A percentile compares a stretch with the other conserved stretches of the same genome.
Evolutionary conservation across 2,329 filamentous ascomycete species (phyloP).

Genomic region (Diaporthe sp.): DNA sequence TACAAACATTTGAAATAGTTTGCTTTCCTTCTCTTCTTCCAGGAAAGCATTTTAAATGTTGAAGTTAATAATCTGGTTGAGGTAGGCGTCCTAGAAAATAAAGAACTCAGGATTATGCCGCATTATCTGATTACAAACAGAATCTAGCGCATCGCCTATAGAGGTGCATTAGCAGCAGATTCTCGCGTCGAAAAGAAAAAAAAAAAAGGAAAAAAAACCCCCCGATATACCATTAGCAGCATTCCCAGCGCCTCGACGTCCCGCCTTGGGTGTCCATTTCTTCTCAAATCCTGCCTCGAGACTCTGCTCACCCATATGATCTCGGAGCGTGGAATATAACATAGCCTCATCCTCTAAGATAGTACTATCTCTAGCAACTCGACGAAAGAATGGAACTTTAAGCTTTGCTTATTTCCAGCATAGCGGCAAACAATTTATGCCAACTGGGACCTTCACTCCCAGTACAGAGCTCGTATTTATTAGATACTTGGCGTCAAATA

Average conservation of each 20-base stretch:
- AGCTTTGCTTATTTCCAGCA: constrained; percentile 41
- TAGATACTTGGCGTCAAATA: constrained; percentile 40
- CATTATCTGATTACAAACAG: too few species aligned
- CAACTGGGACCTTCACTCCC: constrained; percentile 29
- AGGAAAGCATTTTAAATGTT: constrained; percentile 44
- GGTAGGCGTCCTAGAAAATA: constrained; percentile 42
- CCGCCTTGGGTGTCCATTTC: neutral
- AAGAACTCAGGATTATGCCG: neutral
- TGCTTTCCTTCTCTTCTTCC: constrained; percentile 37
- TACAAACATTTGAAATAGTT: constrained; percentile 38
- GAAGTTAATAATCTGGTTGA: constrained; percentile 43
- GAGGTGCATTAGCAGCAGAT: neutral
- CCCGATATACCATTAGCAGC: constrained; percentile 38
- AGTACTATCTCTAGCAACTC: neutral
- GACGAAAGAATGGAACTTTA: constrained; percentile 40
- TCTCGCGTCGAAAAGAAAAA: neutral
- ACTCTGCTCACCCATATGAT: constrained; percentile 41
- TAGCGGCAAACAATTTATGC: constrained; percentile 36
- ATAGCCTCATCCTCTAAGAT: constrained; percentile 18
- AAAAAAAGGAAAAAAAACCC: too few species aligned
- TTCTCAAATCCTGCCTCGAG: constrained; percentile 34
- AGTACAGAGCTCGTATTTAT: constrained; percentile 36
- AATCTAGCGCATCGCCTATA: too few species aligned
- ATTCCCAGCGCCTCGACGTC: constrained; percentile 34
- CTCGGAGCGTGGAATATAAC: constrained; percentile 40